These are phyloP conservation scores for Mitragyna speciosa DNA, from an alignment of 257 asterid species.

Conservation along the genomic window DNA sequence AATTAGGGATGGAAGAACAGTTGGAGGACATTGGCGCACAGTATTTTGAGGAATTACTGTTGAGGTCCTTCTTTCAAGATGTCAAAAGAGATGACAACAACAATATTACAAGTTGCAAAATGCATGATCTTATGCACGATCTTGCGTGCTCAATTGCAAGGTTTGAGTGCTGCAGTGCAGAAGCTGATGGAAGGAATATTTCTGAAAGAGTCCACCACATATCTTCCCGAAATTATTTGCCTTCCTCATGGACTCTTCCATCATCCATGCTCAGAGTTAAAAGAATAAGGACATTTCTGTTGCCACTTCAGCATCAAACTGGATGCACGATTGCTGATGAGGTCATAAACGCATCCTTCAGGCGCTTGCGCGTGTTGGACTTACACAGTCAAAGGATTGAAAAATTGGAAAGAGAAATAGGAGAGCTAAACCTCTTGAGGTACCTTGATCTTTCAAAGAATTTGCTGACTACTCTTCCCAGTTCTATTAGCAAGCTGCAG, in stretches of 20 bases:
- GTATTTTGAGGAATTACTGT: conserved; percentile 14
- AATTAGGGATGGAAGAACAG: background rate
- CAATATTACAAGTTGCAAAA: conserved; percentile 21
- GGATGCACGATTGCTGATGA: conserved; percentile 2
- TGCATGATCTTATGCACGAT: conserved; percentile 32
- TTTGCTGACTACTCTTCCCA: background rate
- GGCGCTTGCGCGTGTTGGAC: conserved; percentile 18
- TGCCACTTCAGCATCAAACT: background rate
- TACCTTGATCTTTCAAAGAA: conserved; percentile 8
- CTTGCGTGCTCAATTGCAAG: conserved; percentile 29
- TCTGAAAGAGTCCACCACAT: conserved; percentile 17
- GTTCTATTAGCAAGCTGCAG: conserved; percentile 20
- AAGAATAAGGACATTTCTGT: conserved; percentile 23
- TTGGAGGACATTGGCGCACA: conserved; percentile 18
- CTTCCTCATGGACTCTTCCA: conserved; percentile 15
- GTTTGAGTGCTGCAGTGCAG: conserved; percentile 2
- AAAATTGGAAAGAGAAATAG: conserved; percentile 13
- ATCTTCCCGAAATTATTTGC: background rate
- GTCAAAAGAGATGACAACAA: conserved; percentile 15
- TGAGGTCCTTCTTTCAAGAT: conserved; percentile 24
- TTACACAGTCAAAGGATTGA: conserved; percentile 14
- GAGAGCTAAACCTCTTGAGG: conserved; percentile 20
- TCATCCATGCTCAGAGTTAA: conserved; percentile 14
- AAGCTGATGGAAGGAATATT: background rate
- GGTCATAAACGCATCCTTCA: conserved; percentile 3